Evolutionary conservation across 2,329 filamentous ascomycete species (phyloP).

Genomic region (Apiospora kogelbergensis): DNA sequence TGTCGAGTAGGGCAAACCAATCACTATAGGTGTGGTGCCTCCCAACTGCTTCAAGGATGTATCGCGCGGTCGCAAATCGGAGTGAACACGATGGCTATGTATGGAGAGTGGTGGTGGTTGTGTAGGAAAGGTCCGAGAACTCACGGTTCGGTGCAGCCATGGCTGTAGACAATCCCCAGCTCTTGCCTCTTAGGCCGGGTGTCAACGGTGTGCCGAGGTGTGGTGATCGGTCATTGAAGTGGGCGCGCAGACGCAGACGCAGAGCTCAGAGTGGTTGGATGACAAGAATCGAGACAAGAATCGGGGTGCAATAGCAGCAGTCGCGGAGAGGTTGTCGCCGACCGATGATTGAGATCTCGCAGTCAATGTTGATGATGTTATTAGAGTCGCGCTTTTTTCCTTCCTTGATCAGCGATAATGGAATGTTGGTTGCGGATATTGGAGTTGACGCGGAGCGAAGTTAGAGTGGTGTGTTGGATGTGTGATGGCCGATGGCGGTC

Average conservation of each 20-base stretch:
- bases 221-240: conserved; percentile 8
- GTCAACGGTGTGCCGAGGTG: neutral
- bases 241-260: neutral
- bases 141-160: conserved; percentile 12
- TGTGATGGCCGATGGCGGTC: neutral
- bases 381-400: neutral
- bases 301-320: neutral
- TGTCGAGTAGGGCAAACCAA: neutral
- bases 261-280: neutral
- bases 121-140: conserved; percentile 3
- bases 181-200: neutral
- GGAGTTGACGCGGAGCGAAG: neutral
- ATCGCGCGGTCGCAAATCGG: neutral
- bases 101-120: conserved; percentile 1
- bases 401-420: neutral
- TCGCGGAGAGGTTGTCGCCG: neutral
- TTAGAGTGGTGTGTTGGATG: neutral
- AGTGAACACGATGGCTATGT: neutral
- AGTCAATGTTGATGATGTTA: neutral
- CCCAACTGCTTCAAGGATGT: neutral
- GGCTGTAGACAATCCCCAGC: conserved; percentile 9
- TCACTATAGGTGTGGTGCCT: neutral
- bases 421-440: neutral
- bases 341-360: neutral
- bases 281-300: neutral